Conservation (phyloP, 2,329 filamentous ascomycete species). For the Ilyonectria destructans region DNA sequence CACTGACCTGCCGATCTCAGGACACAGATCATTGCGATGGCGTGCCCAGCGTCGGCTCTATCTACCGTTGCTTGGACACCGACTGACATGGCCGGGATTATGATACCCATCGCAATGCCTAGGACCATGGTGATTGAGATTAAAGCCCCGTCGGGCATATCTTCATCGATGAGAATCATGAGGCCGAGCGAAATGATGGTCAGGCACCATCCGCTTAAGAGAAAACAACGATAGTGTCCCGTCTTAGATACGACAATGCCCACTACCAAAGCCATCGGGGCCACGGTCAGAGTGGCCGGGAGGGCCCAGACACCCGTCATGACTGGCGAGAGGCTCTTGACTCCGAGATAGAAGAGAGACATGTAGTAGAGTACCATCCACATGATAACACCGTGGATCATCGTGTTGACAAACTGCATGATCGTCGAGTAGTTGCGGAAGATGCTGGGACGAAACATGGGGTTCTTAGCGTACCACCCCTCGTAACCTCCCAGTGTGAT, state of each 20-base stretch:
- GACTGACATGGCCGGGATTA: slow-evolving; percentile 76
- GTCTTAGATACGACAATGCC: slow-evolving; percentile 70
- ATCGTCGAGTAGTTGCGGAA: slow-evolving; percentile 42
- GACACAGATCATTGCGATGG: slow-evolving; percentile 48
- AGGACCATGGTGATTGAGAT: slow-evolving; percentile 74
- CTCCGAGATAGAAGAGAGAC: slow-evolving; percentile 47
- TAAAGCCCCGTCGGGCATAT: slow-evolving; percentile 69
- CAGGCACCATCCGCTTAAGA: slow-evolving; percentile 75
- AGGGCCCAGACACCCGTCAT: slow-evolving; percentile 65
- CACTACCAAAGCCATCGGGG: slow-evolving; percentile 71
- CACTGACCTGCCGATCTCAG: slow-evolving; percentile 49
- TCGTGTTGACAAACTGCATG: slow-evolving; percentile 41
- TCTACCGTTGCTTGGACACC: slow-evolving; percentile 70
- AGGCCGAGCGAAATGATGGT: slow-evolving; percentile 72
- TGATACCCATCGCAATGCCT: slow-evolving; percentile 75
- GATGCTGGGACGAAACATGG: slow-evolving; percentile 46
- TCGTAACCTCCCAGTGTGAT: slow-evolving; percentile 43
- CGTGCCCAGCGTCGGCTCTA: slow-evolving; percentile 42
- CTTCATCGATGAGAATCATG: slow-evolving; percentile 63
- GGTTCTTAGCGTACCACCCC: slow-evolving; percentile 26
- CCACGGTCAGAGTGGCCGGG: slow-evolving; percentile 75
- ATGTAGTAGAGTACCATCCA: slow-evolving; percentile 52
- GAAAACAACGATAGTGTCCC: slow-evolving; percentile 73
- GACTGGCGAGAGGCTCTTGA: slow-evolving; percentile 42
- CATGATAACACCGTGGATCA: slow-evolving; percentile 48